Evolutionary conservation across 495 filamentous ascomycete genomes (phyloP).

Genomic region (Daldinia concentrica): DNA sequence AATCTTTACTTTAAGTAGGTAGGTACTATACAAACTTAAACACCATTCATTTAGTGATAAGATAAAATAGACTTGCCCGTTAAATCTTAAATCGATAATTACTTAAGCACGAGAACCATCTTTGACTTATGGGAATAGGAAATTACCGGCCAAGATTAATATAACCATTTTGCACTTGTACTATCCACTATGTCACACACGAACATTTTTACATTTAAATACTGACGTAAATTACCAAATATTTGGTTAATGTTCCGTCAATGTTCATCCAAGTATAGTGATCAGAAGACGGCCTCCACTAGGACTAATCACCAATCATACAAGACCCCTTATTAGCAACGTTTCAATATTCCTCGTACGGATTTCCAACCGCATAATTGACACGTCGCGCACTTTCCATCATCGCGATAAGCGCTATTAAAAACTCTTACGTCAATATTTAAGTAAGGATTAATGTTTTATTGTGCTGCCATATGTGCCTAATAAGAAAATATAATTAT

Average conservation of each 20-base stretch:
- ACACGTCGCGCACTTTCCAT: not conserved
- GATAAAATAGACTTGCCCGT: not conserved
- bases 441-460: not conserved
- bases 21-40: too few relatives aligned
- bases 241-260: not conserved
- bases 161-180: not conserved
- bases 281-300: not conserved
- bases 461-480: not conserved
- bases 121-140: not conserved
- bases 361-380: not conserved
- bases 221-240: not conserved
- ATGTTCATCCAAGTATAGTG: slow-evolving; percentile 2
- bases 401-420: not conserved
- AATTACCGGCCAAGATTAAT: not conserved
- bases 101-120: not conserved
- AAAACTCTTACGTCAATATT: not conserved
- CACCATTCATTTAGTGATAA: too few relatives aligned
- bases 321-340: not conserved
- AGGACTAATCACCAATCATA: not conserved
- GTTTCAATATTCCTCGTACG: not conserved
- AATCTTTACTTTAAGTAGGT: not conserved
- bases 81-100: not conserved
- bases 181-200: not conserved
- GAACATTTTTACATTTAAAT: not conserved
- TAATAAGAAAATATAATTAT: not conserved